phyloP scores from a whole-genome alignment of 768 basidiomycete species.

The Lentinula raphanica region DNA sequence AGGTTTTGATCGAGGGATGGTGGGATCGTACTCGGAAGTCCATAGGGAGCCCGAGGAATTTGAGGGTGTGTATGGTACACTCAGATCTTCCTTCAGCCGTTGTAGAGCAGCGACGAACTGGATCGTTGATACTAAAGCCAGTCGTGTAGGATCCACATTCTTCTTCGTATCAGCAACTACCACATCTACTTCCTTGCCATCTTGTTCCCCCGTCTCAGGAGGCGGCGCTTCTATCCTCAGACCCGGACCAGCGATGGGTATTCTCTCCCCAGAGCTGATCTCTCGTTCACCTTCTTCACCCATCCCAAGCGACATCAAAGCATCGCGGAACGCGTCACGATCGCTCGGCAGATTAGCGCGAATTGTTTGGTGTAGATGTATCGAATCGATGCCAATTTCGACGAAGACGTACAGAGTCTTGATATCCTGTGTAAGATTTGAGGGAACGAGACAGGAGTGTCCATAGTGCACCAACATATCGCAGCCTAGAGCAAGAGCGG shows the following conservation, averaged over 20 bases:
- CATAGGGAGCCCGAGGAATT: slow-evolving; percentile 28
- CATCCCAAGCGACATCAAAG: slow-evolving; percentile 55
- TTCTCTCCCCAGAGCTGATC: slow-evolving; percentile 37
- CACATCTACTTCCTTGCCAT: slow-evolving; percentile 5
- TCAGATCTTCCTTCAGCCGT: slow-evolving; percentile 75
- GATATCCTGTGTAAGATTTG: slow-evolving; percentile 75
- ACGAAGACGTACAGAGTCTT: slow-evolving; percentile 98
- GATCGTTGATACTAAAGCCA: slow-evolving; percentile 94
- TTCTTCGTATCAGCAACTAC: background rate
- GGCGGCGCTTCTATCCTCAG: slow-evolving; percentile 57
- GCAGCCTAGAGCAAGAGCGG: slow-evolving; percentile 90
- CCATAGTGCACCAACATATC: slow-evolving; percentile 99
- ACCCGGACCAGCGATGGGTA: slow-evolving; percentile 34
- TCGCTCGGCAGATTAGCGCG: slow-evolving; percentile 86
- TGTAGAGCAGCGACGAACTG: slow-evolving; percentile 96
- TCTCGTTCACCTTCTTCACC: slow-evolving; percentile 34
- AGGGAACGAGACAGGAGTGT: slow-evolving; percentile 95
- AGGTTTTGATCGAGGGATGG: slow-evolving; percentile 84
- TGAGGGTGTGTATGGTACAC: slow-evolving; percentile 25
- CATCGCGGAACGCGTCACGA: slow-evolving; percentile 57
- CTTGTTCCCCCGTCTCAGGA: slow-evolving; percentile 5
- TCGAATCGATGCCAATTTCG: slow-evolving; percentile 88
- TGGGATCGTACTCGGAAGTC: slow-evolving; percentile 65
- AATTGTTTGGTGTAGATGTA: slow-evolving; percentile 78
- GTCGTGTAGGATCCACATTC: slow-evolving; percentile 43